Evolutionary conservation across 805 yeast genomes (phyloP).

Genomic region (Lipomyces kockii): DNA sequence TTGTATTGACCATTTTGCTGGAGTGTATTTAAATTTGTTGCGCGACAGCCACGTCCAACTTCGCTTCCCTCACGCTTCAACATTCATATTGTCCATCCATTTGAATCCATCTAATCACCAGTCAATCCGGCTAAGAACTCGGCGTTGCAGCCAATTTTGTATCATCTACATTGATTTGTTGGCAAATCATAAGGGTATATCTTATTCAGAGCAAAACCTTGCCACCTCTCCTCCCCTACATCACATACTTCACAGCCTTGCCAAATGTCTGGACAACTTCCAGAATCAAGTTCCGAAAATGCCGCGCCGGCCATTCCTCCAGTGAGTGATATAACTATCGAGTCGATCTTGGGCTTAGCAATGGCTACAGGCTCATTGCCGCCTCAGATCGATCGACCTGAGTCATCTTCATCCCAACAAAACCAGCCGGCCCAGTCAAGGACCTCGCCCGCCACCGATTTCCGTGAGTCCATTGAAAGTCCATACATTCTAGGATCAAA

Average conservation of each 20-base stretch:
- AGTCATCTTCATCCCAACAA: background rate
- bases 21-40: background rate
- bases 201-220: background rate
- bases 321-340: constrained; percentile 8
- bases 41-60: background rate
- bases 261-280: constrained; percentile 8
- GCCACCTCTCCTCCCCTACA: background rate
- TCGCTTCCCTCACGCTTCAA: background rate
- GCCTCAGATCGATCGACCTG: background rate
- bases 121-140: background rate
- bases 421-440: constrained; percentile 7
- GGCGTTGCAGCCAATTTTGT: background rate
- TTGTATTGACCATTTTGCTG: background rate
- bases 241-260: constrained; percentile 1
- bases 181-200: constrained; percentile 3
- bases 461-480: no score
- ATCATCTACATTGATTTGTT: background rate
- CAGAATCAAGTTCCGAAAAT: constrained; percentile 1
- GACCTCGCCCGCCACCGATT: constrained; percentile 4
- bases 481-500: background rate
- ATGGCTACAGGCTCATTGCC: constrained; percentile 12
- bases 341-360: constrained; percentile 25
- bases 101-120: background rate
- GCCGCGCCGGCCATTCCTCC: constrained; percentile 7
- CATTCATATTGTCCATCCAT: background rate